A percentile compares a stretch with the other conserved stretches of the same genome.
These are phyloP conservation scores for Fusarium cicatricum DNA, from an alignment of 2,329 filamentous ascomycete genomes.

Conservation along the genomic window DNA sequence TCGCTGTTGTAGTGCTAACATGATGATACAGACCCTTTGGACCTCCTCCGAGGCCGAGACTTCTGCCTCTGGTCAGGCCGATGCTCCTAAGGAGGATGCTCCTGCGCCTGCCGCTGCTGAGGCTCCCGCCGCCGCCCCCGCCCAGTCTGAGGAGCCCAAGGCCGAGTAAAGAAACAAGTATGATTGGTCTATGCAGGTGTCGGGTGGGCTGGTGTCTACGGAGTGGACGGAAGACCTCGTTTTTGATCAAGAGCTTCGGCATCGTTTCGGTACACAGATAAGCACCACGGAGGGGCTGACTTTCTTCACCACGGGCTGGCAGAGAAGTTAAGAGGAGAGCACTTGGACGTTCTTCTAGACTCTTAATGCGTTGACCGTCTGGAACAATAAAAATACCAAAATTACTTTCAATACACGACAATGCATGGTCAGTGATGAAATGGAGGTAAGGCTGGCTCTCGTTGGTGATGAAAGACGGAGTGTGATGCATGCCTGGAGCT, in stretches of 20 bases:
- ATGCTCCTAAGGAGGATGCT: constrained; percentile 57
- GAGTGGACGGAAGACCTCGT: constrained; percentile 68
- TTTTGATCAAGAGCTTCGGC: constrained; percentile 59
- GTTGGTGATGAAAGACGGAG: background rate
- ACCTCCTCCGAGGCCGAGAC: constrained; percentile 98
- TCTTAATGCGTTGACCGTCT: constrained; percentile 63
- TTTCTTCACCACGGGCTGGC: constrained; percentile 49
- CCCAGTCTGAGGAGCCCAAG: constrained; percentile 71
- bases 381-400: constrained; percentile 63
- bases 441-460: background rate
- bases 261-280: constrained; percentile 58
- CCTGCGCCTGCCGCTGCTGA: constrained; percentile 64
- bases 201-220: constrained; percentile 68
- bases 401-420: constrained; percentile 51
- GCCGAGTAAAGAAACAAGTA: constrained; percentile 61
- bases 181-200: constrained; percentile 47
- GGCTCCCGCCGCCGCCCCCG: constrained; percentile 58
- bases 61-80: constrained; percentile 62
- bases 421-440: constrained; percentile 30
- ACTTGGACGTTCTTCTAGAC: constrained; percentile 63
- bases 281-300: constrained; percentile 49
- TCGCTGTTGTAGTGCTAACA: constrained; percentile 41
- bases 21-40: constrained; percentile 82
- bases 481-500: too few relatives aligned
- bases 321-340: constrained; percentile 54